Evolutionary conservation across 2,329 filamentous ascomycete genomes (phyloP).

Genomic region (Aureobasidium sp.): DNA sequence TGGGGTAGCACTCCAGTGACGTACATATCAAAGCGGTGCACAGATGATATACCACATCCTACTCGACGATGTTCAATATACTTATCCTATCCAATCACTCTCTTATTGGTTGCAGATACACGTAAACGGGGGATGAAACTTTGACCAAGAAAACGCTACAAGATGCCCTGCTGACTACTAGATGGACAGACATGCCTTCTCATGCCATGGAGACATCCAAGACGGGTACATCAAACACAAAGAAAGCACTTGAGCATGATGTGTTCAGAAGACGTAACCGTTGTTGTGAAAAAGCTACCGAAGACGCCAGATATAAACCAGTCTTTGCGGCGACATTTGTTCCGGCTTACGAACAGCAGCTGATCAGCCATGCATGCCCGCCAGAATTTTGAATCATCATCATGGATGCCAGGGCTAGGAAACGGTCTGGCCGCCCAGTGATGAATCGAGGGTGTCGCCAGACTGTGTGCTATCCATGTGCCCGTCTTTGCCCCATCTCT

Average conservation of each 20-base stretch:
- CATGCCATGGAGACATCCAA: neutral
- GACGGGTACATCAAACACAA: neutral
- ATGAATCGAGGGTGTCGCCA: slow-evolving; percentile 9
- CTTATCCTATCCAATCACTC: neutral
- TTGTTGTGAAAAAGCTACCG: slow-evolving; percentile 17
- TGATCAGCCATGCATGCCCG: neutral
- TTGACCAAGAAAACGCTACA: neutral
- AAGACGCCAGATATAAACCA: slow-evolving; percentile 17
- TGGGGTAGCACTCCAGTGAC: neutral
- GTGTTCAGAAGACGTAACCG: slow-evolving; percentile 14
- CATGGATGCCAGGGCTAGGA: slow-evolving; percentile 12
- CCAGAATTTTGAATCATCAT: slow-evolving; percentile 17
- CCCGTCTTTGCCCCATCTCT: slow-evolving; percentile 8
- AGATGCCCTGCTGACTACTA: neutral
- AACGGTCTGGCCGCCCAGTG: slow-evolving; percentile 6
- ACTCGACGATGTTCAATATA: neutral
- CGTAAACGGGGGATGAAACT: neutral
- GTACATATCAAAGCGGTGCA: neutral
- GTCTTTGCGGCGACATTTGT: slow-evolving; percentile 12
- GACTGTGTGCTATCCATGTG: slow-evolving; percentile 15
- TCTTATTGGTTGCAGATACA: neutral
- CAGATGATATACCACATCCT: neutral
- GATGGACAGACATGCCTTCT: neutral
- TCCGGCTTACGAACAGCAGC: slow-evolving; percentile 11
- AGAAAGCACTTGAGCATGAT: neutral